Conservation (phyloP, 371 early-diverging fungal genomes). For the Globomyces sp. region DNA sequence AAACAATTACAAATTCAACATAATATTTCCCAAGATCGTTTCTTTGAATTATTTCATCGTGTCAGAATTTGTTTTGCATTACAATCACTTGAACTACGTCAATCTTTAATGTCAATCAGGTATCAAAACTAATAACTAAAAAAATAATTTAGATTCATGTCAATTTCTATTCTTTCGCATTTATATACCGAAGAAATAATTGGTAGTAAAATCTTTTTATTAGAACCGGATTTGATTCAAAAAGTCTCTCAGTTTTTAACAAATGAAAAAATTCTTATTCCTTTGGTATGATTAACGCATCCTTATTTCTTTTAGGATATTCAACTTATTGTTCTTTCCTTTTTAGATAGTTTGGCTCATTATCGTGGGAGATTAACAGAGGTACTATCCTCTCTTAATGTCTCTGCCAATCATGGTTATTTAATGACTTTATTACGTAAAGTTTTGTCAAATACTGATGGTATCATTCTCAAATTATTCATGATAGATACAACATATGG, state of each 20-base stretch:
- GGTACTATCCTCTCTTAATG: conserved; percentile 82
- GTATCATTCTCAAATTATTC: conserved; percentile 33
- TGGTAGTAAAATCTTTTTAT: conserved; percentile 71
- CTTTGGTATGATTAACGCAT: conserved; percentile 12
- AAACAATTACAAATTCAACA: too few species aligned
- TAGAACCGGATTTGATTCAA: conserved; percentile 79
- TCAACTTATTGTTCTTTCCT: conserved; percentile 75
- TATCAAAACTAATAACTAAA: too few species aligned
- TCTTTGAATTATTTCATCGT: too few species aligned
- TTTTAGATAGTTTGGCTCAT: conserved; percentile 79
- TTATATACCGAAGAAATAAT: conserved; percentile 61
- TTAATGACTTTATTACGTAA: conserved; percentile 55
- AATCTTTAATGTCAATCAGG: too few species aligned
- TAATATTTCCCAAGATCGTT: too few species aligned
- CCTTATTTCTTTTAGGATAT: background rate
- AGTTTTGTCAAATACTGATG: too few species aligned
- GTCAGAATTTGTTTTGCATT: too few species aligned
- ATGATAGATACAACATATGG: conserved; percentile 24
- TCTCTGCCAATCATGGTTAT: conserved; percentile 90
- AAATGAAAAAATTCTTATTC: conserved; percentile 53
- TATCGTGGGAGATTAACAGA: conserved; percentile 74
- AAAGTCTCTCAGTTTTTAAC: conserved; percentile 75
- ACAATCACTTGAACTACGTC: too few species aligned
- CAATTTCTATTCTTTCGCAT: conserved; percentile 11
- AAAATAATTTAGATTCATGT: background rate